Evolutionary conservation across 2,329 filamentous ascomycete species (phyloP).

Genomic region (Lecanicillium sp.): DNA sequence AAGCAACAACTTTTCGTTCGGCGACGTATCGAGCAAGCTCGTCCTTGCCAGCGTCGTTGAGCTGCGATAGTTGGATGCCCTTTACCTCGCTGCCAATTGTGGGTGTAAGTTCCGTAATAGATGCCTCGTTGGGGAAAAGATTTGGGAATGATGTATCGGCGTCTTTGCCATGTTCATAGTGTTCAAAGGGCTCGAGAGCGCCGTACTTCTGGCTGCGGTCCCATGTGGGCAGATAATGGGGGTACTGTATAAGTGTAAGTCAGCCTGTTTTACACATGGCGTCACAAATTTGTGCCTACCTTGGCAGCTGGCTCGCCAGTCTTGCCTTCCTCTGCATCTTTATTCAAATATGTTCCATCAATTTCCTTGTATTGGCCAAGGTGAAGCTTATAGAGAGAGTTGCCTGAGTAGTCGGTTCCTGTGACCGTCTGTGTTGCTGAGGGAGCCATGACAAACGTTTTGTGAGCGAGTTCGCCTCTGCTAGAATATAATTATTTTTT

Average conservation of each 20-base stretch:
- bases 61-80: conserved; percentile 54
- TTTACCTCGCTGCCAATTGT: conserved; percentile 56
- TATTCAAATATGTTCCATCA: conserved; percentile 17
- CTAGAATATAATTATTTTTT: not conserved
- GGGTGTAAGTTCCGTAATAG: conserved; percentile 44
- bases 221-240: conserved; percentile 51
- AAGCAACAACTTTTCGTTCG: conserved; percentile 58
- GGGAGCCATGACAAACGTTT: conserved; percentile 6
- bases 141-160: conserved; percentile 54
- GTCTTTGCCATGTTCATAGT: conserved; percentile 58
- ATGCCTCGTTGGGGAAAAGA: conserved; percentile 39
- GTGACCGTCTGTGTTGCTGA: conserved; percentile 7
- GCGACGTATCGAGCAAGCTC: conserved; percentile 58
- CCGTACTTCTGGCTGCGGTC: conserved; percentile 47
- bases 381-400: conserved; percentile 14
- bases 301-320: conserved; percentile 18
- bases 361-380: conserved; percentile 23
- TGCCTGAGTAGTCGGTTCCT: not conserved
- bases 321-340: conserved; percentile 20
- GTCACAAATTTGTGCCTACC: conserved; percentile 10
- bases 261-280: not conserved
- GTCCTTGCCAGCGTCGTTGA: conserved; percentile 55
- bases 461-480: not conserved
- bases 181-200: conserved; percentile 52
- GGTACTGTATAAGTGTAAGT: conserved; percentile 11